Base-by-base conservation (phyloP, 179 eudicot genomes). In the Drosera spatulata region DNA sequence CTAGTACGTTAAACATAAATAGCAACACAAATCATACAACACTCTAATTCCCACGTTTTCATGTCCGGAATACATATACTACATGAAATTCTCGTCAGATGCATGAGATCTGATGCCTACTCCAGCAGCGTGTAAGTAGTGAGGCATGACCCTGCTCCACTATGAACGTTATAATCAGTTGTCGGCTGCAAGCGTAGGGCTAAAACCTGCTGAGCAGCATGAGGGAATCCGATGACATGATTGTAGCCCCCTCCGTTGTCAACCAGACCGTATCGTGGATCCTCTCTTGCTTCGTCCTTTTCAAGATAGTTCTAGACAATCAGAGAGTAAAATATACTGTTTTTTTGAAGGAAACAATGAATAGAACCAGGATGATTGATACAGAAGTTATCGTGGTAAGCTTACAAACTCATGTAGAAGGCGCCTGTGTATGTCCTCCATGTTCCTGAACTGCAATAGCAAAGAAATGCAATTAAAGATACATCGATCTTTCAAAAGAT, bases 361-460 rank as follows among this genome's bases (percentile, higher is more conserved):
- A 33, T 50, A 33, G 1, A 10, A 15, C 22, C 6, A 41, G 33
- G 11, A 13, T 10, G 11, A 2, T 3, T 51, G 61, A 12, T 2
- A 41, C 48, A 10, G 42, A 43, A 12, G 46, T 22, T 6, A 10
- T 2, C 5, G 3, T 11, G 46, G 9, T 41, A 5, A 37, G 63
- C 88, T 77, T 75, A 83, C 88, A 57, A 66, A 61, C 54, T 71
- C 79, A 62, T 71, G 85, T n/a, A 78, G 52, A 40, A 80, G 79
- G 50, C 58, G 64, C 59, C 73, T 66, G 69, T 80, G 71, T 53
- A 78, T 63, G 37, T 72, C 77, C 71, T 78, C 74, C 50, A 22
- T 75, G 65, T 78, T 83, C 72, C 78, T 80, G n/a, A 70, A 15
- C 88, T 80, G 80, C 49, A 68, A 61, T 13, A 8, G 43, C 43